Evolutionary conservation across 1,284 basidiomycete species (phyloP).

Genomic region (Boletus mariae): DNA sequence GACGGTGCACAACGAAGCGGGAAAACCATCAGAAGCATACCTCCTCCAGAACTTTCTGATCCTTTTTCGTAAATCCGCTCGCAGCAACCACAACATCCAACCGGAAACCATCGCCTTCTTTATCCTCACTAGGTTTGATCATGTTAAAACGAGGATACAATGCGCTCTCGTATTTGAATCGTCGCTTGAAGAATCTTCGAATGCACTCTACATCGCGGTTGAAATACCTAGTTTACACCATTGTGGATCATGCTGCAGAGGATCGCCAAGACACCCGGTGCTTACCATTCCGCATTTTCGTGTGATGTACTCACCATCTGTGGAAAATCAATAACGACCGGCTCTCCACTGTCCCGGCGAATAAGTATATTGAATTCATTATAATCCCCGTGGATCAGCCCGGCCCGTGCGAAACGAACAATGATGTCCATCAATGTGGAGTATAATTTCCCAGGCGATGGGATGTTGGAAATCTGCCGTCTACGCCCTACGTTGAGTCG

Average conservation of each 20-base stretch:
- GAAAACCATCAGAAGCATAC: constrained; percentile 41
- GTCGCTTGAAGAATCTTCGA: constrained; percentile 85
- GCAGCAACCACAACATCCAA: constrained; percentile 90
- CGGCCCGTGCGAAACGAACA: constrained; percentile 88
- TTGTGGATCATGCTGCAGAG: constrained; percentile 12
- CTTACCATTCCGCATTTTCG: constrained; percentile 93
- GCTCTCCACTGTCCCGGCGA: constrained; percentile 73
- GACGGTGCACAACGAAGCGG: constrained; percentile 13
- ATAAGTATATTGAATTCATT: constrained; percentile 99
- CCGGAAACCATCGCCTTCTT: constrained; percentile 52
- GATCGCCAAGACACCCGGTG: constrained; percentile 13
- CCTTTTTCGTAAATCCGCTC: constrained; percentile 84
- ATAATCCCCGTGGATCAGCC: constrained; percentile 97
- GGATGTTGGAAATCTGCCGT: constrained; percentile 83
- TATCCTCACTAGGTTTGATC: constrained; percentile 47
- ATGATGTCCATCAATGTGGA: constrained; percentile 94
- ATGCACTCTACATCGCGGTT: constrained; percentile 98
- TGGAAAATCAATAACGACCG: constrained; percentile 96
- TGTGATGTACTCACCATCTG: constrained; percentile 99
- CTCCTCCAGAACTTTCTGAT: constrained; percentile 81
- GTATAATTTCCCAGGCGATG: constrained; percentile 87
- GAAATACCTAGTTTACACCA: constrained; percentile 75
- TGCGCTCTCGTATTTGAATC: constrained; percentile 90
- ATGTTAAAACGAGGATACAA: constrained; percentile 83
- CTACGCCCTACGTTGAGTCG: constrained; percentile 38